phyloP scores from a whole-genome alignment of 441 rosid species.

The Populus hybrid region DNA sequence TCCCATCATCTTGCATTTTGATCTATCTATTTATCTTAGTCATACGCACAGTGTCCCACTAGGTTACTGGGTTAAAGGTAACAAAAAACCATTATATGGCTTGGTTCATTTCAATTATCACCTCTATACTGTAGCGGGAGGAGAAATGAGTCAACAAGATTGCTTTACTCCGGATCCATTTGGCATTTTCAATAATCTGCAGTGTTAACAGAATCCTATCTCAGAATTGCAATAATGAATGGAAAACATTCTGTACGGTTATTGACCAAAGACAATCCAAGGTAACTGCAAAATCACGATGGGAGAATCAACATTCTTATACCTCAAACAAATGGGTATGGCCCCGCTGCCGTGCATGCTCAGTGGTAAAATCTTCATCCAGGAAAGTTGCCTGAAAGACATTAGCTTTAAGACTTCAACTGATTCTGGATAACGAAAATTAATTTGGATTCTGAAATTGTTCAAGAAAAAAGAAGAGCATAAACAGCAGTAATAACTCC shows the following conservation, averaged over 20 bases:
- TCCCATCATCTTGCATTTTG: not conserved
- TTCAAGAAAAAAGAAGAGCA: not conserved
- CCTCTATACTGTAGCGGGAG: conserved; percentile 84
- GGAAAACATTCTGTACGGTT: not conserved
- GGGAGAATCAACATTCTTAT: conserved; percentile 18
- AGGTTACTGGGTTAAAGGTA: not conserved
- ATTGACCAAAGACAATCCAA: not conserved
- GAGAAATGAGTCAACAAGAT: conserved; percentile 86
- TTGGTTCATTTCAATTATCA: conserved; percentile 25
- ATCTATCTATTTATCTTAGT: not conserved
- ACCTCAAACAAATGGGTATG: conserved; percentile 79
- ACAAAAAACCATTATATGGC: not conserved
- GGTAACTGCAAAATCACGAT: not conserved
- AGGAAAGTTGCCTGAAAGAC: conserved; percentile 74
- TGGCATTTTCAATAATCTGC: conserved; percentile 80
- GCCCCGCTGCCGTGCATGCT: conserved; percentile 67
- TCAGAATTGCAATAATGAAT: not conserved
- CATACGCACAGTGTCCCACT: not conserved
- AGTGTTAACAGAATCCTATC: conserved; percentile 6
- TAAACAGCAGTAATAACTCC: not conserved
- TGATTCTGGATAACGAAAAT: not conserved
- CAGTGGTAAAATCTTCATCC: conserved; percentile 56
- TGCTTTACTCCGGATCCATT: conserved; percentile 85
- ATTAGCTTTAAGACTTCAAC: conserved; percentile 7
- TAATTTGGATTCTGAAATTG: not conserved